Percentiles rank a stretch among this genome's conserved stretches.
Conservation (phyloP, 768 basidiomycete species). For the Hysterangium stoloniferum region DNA sequence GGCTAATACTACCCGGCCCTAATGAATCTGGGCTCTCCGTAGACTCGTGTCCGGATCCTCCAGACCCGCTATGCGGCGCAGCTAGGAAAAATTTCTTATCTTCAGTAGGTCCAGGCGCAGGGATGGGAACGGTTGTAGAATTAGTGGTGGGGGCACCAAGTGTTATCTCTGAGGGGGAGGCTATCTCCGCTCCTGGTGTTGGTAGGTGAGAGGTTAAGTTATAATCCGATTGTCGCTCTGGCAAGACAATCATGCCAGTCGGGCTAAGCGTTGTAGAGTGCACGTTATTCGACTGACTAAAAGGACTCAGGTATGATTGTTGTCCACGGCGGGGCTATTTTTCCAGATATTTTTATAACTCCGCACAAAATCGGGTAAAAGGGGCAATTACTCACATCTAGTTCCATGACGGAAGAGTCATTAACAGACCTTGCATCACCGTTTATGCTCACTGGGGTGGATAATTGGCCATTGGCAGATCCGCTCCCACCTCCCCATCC, state of each 20-base stretch:
- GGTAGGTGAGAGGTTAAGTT: neutral
- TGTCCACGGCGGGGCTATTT: no score
- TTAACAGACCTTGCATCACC: neutral
- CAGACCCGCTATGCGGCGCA: constrained; percentile 1
- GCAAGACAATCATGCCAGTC: neutral
- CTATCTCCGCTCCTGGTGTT: neutral
- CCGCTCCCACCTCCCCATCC: neutral
- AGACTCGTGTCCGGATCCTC: constrained; percentile 5
- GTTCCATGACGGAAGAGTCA: neutral
- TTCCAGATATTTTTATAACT: neutral
- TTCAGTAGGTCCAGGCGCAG: neutral
- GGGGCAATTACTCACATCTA: neutral
- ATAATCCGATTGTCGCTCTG: no score
- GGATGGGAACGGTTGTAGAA: neutral
- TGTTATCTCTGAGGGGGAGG: neutral
- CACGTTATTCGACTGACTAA: no score
- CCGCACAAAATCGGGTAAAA: neutral
- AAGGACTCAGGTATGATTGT: no score
- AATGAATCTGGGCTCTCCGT: constrained; percentile 7
- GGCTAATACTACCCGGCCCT: neutral
- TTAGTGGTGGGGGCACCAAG: neutral
- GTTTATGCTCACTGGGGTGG: constrained; percentile 4
- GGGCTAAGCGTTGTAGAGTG: no score
- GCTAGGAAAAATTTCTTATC: constrained; percentile 12
- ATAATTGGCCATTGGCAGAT: neutral